A percentile compares a stretch with the other conserved stretches of the same genome.
Evolutionary conservation across 139 green algal genomes (phyloP).

Genomic region (Tetradesmus lagerheimii): DNA sequence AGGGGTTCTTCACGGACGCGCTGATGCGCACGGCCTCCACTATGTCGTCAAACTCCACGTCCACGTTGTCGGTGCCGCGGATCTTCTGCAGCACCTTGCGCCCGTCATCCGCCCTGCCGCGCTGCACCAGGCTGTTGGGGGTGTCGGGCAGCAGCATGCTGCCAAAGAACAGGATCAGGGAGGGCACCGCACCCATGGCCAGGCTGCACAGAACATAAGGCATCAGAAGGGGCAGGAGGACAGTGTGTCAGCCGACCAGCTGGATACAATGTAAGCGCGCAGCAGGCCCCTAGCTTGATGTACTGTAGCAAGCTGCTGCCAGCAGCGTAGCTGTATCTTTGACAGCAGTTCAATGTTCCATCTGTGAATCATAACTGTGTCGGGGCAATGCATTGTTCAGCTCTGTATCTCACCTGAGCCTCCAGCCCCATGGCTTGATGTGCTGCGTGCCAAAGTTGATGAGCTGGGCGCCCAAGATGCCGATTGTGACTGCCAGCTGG

Average conservation of each 20-base stretch:
- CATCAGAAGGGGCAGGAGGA: background rate
- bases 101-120: constrained; percentile 64
- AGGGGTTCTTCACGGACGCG: constrained; percentile 41
- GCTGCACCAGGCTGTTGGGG: constrained; percentile 81
- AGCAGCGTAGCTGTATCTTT: too few species aligned
- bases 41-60: constrained; percentile 64
- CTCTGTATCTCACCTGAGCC: constrained; percentile 51
- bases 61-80: constrained; percentile 63
- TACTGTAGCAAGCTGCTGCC: too few species aligned
- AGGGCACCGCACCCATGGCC: constrained; percentile 63
- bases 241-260: background rate
- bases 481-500: constrained; percentile 74
- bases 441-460: constrained; percentile 77
- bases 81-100: constrained; percentile 64
- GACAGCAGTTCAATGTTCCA: too few species aligned
- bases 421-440: constrained; percentile 65
- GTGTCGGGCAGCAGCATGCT: constrained; percentile 79
- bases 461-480: constrained; percentile 70
- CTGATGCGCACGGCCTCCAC: constrained; percentile 42
- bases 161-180: constrained; percentile 68
- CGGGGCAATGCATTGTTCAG: too few species aligned
- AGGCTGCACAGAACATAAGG: constrained; percentile 39
- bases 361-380: too few species aligned
- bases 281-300: too few species aligned
- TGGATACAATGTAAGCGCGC: too few species aligned